Evolutionary conservation across 306 rosid genomes (phyloP), one percentile per base, ranked within the genome.

Genomic region (Herpetospermum pedunculosum): DNA sequence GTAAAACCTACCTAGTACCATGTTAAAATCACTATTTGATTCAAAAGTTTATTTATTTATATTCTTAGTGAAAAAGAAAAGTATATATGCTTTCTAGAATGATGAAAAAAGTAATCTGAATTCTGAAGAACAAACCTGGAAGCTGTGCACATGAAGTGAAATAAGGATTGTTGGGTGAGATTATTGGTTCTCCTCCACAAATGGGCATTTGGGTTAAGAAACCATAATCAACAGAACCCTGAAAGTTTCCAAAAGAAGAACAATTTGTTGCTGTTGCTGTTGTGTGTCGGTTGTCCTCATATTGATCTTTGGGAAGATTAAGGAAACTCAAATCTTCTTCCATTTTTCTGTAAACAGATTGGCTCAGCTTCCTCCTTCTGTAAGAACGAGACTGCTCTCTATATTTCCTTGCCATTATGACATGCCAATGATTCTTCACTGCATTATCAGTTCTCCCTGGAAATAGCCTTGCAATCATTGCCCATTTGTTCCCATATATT

Each of bases 391-490:
- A 95, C 53, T 95, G 97, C 68, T 91, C 96, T 80, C 96, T 84
- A 75, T 87, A 92, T 76, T 91, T 95, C 71, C 99, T 91, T 0
- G 97, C 99, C 99, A 95, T 95, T 23, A 92, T 88, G 68, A 92
- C 99, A 83, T 95, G 99, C 99, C 99, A 95, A 60, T 95, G 99
- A 70, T 95, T 95, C 88, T 95, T 95, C 12, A 95, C 97, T 14
- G 99, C 96, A 55, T 95, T 95, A 77, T 95, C 99, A 11, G 99
- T 95, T 79, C 99, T 87, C 10, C 99, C 99, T 0, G 99, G 99
- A 75, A 95, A 95, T 7, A 95, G 90, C 75, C 99, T 89, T 0
- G 99, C 99, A 46, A 94, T 94, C 95, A 94, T 85, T 48, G 99
- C 99, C 99, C 99, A 94, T 86, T 94, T 94, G 88, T 95, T 95